Evolutionary conservation across 345 rosid species (phyloP).

Genomic region (Erodium maritimum): DNA sequence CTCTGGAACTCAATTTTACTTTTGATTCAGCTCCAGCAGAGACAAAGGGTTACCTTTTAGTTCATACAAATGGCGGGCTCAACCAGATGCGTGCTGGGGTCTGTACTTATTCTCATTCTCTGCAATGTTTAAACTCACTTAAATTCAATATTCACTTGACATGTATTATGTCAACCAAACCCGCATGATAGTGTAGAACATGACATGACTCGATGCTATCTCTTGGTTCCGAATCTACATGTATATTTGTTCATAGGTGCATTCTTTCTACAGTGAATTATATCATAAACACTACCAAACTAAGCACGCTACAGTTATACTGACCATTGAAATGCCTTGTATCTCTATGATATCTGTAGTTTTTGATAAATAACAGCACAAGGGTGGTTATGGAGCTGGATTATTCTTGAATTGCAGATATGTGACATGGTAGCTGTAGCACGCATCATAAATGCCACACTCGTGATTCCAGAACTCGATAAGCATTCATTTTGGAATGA

Average conservation of each 20-base stretch:
- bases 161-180: too few species aligned
- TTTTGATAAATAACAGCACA: background rate
- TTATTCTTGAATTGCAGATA: slow-evolving; percentile 39
- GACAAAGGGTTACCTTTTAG: slow-evolving; percentile 67
- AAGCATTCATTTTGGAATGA: slow-evolving; percentile 91
- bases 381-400: background rate
- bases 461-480: slow-evolving; percentile 87
- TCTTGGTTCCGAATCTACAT: background rate
- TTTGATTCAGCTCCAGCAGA: slow-evolving; percentile 19
- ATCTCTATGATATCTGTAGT: background rate
- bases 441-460: slow-evolving; percentile 75
- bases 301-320: background rate
- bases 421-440: slow-evolving; percentile 98
- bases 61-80: slow-evolving; percentile 92
- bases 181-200: too few species aligned
- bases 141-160: background rate
- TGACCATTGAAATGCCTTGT: background rate
- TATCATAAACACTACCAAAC: too few species aligned
- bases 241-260: too few species aligned
- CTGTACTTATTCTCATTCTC: slow-evolving; percentile 4
- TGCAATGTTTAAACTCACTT: too few species aligned
- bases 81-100: slow-evolving; percentile 99
- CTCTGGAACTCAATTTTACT: background rate
- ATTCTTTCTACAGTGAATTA: background rate
- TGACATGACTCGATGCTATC: too few species aligned